Base-by-base conservation (phyloP, 2,329 filamentous ascomycete species). In the Nemania sp. region DNA sequence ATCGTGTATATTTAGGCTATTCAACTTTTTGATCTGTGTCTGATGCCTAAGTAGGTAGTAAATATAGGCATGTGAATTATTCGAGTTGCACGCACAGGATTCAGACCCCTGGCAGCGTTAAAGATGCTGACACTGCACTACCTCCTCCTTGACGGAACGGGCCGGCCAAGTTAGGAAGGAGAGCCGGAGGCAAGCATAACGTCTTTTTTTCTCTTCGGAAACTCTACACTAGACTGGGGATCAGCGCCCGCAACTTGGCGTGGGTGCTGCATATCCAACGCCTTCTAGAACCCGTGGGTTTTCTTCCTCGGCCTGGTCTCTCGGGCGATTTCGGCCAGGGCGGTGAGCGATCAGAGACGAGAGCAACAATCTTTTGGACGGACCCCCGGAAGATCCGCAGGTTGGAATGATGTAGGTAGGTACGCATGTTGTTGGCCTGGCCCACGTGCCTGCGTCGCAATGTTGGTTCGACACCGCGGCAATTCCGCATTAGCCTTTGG, bases 141-240 rank as follows among this genome's bases (percentile, higher is more conserved):
- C 46, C 59, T 57, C 7, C 54, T 57, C 17, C 35, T 39, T 63
- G 4, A 66, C 68, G 68, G 69, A 64, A 69, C 67, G 65, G 66
- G 54, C 69, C 67, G 69, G 54, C 69, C 68, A 58, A 71, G 68
- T 68, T 67, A 69, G 69, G 68, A 69, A 70, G 69, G 68, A 70
- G 57, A 43, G 29, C 50, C 18, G 52, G 18, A 39, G 45, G 32
- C 18, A 3, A 29, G 37, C 37, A 43, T 39, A 54, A 37, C 13
- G 42, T 57, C 55, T 56, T 32, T 35, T 56, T 32, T 35, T 49
- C 20, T 39, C n/a, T 46, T 43, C 29, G 21, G 50, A 57, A 55
- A 50, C 40, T 47, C 53, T 51, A 29, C 49, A 10, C 29, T 20
- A 17, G 29, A 34, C n/a, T 32, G 45, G 29, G 29, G 47, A 37